A percentile compares a stretch with the other conserved stretches of the same genome.
Conservation (phyloP, 306 rosid species). For the Cercis canadensis region DNA sequence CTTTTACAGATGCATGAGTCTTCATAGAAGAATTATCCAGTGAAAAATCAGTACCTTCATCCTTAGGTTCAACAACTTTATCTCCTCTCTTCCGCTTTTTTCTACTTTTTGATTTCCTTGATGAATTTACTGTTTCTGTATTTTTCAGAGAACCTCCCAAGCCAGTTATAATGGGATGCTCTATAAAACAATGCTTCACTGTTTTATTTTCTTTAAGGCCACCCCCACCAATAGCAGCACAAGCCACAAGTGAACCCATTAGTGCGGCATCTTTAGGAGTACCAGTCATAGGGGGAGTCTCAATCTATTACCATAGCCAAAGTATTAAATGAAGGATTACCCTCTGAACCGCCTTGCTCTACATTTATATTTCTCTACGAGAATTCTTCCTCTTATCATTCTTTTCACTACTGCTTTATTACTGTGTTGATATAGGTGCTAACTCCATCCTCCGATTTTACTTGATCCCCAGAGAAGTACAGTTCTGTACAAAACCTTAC, state of each 20-base stretch:
- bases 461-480: background rate
- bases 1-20: slow-evolving; percentile 27
- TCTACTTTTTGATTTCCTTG: background rate
- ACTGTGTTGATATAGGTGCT: background rate
- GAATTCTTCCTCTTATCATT: background rate
- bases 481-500: background rate
- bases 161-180: background rate
- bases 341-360: background rate
- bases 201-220: background rate
- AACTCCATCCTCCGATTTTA: background rate
- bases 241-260: slow-evolving; percentile 8
- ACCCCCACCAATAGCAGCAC: background rate
- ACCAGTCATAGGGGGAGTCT: slow-evolving; percentile 3
- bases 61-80: background rate
- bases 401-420: background rate
- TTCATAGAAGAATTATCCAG: slow-evolving; percentile 19
- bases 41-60: slow-evolving; percentile 28
- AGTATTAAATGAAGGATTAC: slow-evolving; percentile 25
- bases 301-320: slow-evolving; percentile 14
- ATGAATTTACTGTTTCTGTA: slow-evolving; percentile 21
- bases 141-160: slow-evolving; percentile 28
- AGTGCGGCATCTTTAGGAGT: slow-evolving; percentile 2
- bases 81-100: background rate
- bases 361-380: no score
- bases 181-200: slow-evolving; percentile 24